These are phyloP conservation scores for Salvia splendens DNA, from an alignment of 257 asterid species.

Conservation along the genomic window DNA sequence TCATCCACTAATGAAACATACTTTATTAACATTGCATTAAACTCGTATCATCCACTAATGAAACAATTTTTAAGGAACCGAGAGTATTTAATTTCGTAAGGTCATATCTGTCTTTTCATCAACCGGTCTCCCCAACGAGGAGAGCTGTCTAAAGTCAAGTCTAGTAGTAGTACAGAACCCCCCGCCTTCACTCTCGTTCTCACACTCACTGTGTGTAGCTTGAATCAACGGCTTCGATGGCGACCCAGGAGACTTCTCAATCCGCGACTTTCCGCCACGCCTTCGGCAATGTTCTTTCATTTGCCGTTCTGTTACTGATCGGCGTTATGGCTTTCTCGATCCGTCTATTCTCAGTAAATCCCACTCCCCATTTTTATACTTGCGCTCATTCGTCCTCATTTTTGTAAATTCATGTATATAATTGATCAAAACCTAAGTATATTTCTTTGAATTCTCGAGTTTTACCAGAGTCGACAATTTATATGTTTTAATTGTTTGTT, in stretches of 20 bases:
- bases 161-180: conserved; percentile 27
- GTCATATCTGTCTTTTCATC: conserved; percentile 31
- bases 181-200: conserved; percentile 33
- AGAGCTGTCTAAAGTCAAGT: conserved; percentile 28
- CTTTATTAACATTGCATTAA: too few relatives aligned
- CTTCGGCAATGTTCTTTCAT: conserved; percentile 76
- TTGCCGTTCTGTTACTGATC: conserved; percentile 76
- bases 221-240: conserved; percentile 47
- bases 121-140: too few relatives aligned
- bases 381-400: background rate
- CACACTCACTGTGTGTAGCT: too few relatives aligned
- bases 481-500: conserved; percentile 10
- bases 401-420: conserved; percentile 12
- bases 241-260: conserved; percentile 40
- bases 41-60: too few relatives aligned
- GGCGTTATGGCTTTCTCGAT: conserved; percentile 95
- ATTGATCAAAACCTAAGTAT: conserved; percentile 15
- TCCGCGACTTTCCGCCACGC: conserved; percentile 49
- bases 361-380: conserved; percentile 3
- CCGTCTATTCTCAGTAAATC: conserved; percentile 89
- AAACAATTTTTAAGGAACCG: too few relatives aligned
- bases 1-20: too few relatives aligned
- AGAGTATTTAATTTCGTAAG: too few relatives aligned
- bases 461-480: background rate
- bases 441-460: conserved; percentile 11